Conservation (phyloP, 2,329 filamentous ascomycete species). For the Ploettnerulaceae sp. region DNA sequence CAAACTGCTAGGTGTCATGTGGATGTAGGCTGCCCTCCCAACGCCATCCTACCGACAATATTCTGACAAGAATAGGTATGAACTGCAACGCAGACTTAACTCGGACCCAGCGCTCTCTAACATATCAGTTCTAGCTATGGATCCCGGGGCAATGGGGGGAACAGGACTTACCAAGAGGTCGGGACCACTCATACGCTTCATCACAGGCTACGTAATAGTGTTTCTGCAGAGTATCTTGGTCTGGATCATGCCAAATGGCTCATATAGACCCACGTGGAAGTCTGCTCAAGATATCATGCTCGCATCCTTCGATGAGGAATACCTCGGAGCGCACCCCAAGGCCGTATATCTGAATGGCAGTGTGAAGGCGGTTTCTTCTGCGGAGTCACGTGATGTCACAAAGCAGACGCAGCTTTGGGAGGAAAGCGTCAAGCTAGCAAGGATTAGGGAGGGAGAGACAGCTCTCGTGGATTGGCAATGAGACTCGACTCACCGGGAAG, state of each 20-base stretch:
- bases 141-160: conserved; percentile 38
- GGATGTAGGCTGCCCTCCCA: conserved; percentile 10
- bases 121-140: conserved; percentile 37
- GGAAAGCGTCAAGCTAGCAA: conserved; percentile 27
- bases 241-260: conserved; percentile 34
- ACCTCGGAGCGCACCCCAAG: conserved; percentile 23
- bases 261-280: conserved; percentile 33
- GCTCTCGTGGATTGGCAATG: conserved; percentile 13
- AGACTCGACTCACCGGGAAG: background rate
- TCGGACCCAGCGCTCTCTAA: conserved; percentile 29
- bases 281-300: conserved; percentile 35
- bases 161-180: conserved; percentile 29
- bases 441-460: conserved; percentile 12
- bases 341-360: conserved; percentile 36
- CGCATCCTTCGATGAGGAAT: conserved; percentile 32
- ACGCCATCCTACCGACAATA: background rate
- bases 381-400: conserved; percentile 33
- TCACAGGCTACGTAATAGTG: conserved; percentile 22
- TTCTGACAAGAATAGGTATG: conserved; percentile 8
- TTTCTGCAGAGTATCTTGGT: conserved; percentile 18
- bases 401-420: conserved; percentile 36
- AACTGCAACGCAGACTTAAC: conserved; percentile 18
- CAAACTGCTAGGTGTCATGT: conserved; percentile 17
- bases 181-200: conserved; percentile 23
- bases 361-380: conserved; percentile 27